A percentile compares a stretch with the other conserved stretches of the same genome.
Conservation (phyloP, 352 stramenopile genomes). For the Phytophthora pini region DNA sequence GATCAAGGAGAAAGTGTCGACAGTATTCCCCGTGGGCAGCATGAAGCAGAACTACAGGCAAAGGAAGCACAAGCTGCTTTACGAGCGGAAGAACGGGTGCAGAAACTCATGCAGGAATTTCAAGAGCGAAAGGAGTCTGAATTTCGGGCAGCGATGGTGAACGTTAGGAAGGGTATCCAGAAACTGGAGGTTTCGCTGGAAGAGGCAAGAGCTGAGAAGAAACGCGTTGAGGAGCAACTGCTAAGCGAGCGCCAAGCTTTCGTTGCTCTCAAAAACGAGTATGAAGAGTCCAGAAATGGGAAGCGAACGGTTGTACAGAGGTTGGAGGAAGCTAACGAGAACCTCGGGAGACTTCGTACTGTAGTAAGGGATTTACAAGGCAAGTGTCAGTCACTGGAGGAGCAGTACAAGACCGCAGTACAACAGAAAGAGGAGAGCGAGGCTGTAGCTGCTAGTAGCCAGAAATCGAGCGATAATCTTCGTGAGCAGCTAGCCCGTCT, state of each 20-base stretch:
- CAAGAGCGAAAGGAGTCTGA: slow-evolving; percentile 71
- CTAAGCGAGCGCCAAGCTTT: slow-evolving; percentile 58
- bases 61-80: slow-evolving; percentile 61
- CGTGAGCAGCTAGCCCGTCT: slow-evolving; percentile 25
- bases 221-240: slow-evolving; percentile 59
- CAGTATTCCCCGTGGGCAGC: slow-evolving; percentile 55
- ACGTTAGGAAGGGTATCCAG: slow-evolving; percentile 74
- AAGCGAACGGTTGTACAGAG: slow-evolving; percentile 58
- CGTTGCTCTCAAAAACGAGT: slow-evolving; percentile 58
- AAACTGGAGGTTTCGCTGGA: slow-evolving; percentile 67
- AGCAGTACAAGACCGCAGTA: slow-evolving; percentile 32
- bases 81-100: slow-evolving; percentile 53
- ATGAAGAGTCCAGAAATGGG: slow-evolving; percentile 53
- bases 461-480: slow-evolving; percentile 32
- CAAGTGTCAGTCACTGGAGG: slow-evolving; percentile 41
- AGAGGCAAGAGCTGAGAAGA: slow-evolving; percentile 53
- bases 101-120: slow-evolving; percentile 66
- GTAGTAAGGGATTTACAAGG: slow-evolving; percentile 54
- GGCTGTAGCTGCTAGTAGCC: slow-evolving; percentile 5
- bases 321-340: slow-evolving; percentile 74
- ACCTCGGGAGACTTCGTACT: slow-evolving; percentile 61
- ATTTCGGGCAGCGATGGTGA: slow-evolving; percentile 73
- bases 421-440: slow-evolving; percentile 26
- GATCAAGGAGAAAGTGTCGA: slow-evolving; percentile 26
- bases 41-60: slow-evolving; percentile 61